Evolutionary conservation across 192 early-diverging fungal genomes (phyloP), one percentile per base, ranked within the genome.

Genomic region (Coemansia sp.): DNA sequence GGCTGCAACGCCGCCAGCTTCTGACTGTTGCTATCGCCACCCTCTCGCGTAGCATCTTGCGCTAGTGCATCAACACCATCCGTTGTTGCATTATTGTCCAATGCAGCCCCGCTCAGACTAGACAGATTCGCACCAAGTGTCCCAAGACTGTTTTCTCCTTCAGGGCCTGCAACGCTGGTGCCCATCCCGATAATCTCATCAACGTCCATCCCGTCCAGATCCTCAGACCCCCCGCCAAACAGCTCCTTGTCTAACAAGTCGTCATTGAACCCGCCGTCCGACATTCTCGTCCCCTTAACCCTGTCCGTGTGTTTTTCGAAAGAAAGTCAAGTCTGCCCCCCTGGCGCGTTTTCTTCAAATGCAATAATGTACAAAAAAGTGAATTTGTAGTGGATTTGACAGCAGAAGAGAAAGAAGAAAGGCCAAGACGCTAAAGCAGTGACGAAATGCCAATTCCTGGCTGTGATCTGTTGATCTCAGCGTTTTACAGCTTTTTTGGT

Each of bases 161-260:
- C 68, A 0, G 57, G 64, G 4, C 69, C 64, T 17, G 38, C 45
- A n/a, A 68, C 55, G 44, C 66, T 55, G 52, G 61, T 55, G 17
- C 44, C 60, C 37, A 67, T 64, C 50, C 64, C 60, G 37, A 79
- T 72, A 57, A 79, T 73, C 6, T 65, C 76, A 67, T 72, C 76
- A n/a, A 73, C 71, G 19, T 68, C 72, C 66, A 75, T 75, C 31
- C 59, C 41, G 31, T 73, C 76, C 29, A 73, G 31, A 44, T 62
- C 70, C 41, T 79, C 70, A 2, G 67, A 69, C 61, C 70, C 76
- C 30, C 64, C 70, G 23, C 76, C 76, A 74, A 79, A 79, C 59
- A 79, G 67, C 76, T 79, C 76, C 62, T 68, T 73, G 27, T 79
- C 76, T 53, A 79, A 57, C 57, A 73, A 37, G 53, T 79, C 75